phyloP scores from a whole-genome alignment of 2,329 filamentous ascomycete species.

The Mollisiaceae sp. region DNA sequence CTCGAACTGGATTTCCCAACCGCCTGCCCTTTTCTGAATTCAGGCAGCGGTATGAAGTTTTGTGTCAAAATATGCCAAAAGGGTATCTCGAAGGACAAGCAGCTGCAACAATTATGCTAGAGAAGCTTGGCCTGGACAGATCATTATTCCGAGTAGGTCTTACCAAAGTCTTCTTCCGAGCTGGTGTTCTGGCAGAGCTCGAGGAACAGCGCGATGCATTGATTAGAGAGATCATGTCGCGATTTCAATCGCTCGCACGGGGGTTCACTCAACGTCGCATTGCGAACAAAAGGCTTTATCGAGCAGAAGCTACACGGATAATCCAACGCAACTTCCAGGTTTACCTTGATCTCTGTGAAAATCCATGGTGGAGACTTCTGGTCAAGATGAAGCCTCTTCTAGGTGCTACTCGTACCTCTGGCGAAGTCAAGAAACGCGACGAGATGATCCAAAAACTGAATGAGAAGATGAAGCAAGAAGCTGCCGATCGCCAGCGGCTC shows the following conservation, averaged over 20 bases:
- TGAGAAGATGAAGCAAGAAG: constrained; percentile 79
- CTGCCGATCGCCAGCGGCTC: constrained; percentile 74
- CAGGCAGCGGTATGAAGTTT: constrained; percentile 91
- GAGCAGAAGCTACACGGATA: constrained; percentile 91
- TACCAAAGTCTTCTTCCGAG: constrained; percentile 97
- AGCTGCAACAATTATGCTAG: constrained; percentile 83
- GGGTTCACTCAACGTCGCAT: constrained; percentile 88
- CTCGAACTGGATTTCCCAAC: constrained; percentile 95
- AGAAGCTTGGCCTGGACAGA: constrained; percentile 84
- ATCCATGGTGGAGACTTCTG: constrained; percentile 97
- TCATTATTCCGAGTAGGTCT: constrained; percentile 90
- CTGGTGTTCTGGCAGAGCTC: constrained; percentile 92
- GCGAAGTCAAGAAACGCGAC: constrained; percentile 93
- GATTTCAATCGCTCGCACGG: constrained; percentile 89
- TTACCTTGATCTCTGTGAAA: constrained; percentile 86
- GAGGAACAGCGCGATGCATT: constrained; percentile 94
- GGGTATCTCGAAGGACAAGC: constrained; percentile 90
- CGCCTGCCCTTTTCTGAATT: constrained; percentile 92
- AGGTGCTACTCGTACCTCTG: constrained; percentile 87
- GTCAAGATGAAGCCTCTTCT: constrained; percentile 94
- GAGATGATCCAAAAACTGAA: constrained; percentile 90
- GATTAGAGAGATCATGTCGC: constrained; percentile 91
- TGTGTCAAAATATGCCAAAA: constrained; percentile 86
- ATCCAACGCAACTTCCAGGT: constrained; percentile 94
- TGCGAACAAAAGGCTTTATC: constrained; percentile 91